Base-by-base conservation (phyloP, 1,284 basidiomycete species). In the Somion occarium region DNA sequence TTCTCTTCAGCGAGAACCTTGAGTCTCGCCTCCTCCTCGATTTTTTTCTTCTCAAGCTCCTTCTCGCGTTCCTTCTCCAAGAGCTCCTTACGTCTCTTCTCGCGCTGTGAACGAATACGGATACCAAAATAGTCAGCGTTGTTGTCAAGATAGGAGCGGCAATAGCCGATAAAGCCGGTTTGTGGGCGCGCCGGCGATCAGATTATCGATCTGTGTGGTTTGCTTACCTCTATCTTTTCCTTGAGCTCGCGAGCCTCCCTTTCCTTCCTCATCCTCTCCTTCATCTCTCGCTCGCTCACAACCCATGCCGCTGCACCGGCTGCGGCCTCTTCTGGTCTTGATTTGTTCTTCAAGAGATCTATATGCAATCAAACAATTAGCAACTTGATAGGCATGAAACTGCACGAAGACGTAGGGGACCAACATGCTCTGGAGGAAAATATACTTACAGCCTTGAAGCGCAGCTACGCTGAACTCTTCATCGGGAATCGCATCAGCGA, bases 391-490 rank as follows among this genome's bases (percentile, higher is more conserved):
- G 15, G 30, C 30, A 34, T 34, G 15, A 7, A 34, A 7, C 30
- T 34, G 30, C 30, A 34, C 7, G 30, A 7, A 34, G 15, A 34
- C 15, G 30, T 15, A 7, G 30, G 15, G 30, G 43, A 18, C 41
- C 20, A 49, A 20, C 12, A 30, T 44, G 22, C 43, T 46, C 22
- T 51, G 43, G 43, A 38, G 44, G 50, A 47, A 49, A 50, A 34
- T 49, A 50, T 13, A 81, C 85, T 77, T 65, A 88, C 85, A 92
- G 64, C 88, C 90, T 69, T 92, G 90, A 53, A 93, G 71, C 50
- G 86, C 83, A n/a, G 91, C 89, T 50, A 91, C 85, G 59, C 85
- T 88, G 63, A 92, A 90, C 68, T 87, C 85, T 38, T 86, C 82
- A 22, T 89, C 85, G 0, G 89, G 87, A 24, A 92, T 82, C 22